Evolutionary conservation across 371 early-diverging fungal genomes (phyloP).

Genomic region (Massospora cicadina): DNA sequence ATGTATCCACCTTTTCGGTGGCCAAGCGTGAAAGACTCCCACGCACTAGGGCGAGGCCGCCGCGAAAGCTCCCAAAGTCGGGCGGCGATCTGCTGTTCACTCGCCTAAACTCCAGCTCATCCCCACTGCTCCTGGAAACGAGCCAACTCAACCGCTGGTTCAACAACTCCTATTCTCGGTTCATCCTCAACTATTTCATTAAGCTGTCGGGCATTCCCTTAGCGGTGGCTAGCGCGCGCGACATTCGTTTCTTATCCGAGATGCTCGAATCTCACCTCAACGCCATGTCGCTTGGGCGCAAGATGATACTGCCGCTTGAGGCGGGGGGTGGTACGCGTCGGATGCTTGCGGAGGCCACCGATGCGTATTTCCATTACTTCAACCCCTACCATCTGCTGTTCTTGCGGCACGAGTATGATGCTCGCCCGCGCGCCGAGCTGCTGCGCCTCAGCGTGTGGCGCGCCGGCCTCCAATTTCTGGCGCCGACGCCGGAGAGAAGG

Average conservation of each 20-base stretch:
- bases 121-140: not conserved
- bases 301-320: not conserved
- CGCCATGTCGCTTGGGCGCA: not conserved
- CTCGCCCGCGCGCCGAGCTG: not conserved
- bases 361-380: not conserved
- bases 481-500: not conserved
- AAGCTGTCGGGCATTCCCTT: not conserved
- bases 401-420: not conserved
- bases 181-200: not conserved
- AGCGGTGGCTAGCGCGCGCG: not conserved
- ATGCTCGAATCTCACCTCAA: not conserved
- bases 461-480: not conserved
- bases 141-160: not conserved
- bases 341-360: not conserved
- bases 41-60: not conserved
- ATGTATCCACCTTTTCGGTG: not conserved
- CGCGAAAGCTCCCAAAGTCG: not conserved
- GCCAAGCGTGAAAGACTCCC: not conserved
- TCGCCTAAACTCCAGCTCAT: not conserved
- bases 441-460: not conserved
- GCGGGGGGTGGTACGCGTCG: not conserved
- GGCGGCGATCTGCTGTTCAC: not conserved
- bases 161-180: not conserved
- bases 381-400: slow-evolving; percentile 2
- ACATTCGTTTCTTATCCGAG: not conserved